Evolutionary conservation across 352 stramenopile genomes (phyloP).

Genomic region (Globisporangium abappressorium): DNA sequence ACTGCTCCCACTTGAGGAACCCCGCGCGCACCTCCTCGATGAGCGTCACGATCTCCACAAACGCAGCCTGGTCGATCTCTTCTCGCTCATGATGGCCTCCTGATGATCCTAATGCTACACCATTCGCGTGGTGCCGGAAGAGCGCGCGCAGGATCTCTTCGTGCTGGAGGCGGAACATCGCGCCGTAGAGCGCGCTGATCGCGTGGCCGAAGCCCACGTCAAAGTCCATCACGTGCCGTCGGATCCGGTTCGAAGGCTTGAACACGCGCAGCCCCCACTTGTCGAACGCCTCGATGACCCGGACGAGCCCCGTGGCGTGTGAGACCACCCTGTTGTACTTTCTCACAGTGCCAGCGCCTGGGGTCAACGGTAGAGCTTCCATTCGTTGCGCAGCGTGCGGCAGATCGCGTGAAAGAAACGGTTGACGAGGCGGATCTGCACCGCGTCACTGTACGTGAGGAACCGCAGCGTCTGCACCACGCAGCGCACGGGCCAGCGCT

Average conservation of each 20-base stretch:
- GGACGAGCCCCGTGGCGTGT: constrained; percentile 37
- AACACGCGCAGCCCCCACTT: constrained; percentile 56
- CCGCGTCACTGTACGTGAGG: constrained; percentile 48
- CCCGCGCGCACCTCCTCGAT: constrained; percentile 48
- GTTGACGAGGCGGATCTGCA: constrained; percentile 36
- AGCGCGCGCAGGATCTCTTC: constrained; percentile 37
- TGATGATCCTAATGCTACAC: not conserved
- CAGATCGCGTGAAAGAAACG: constrained; percentile 39
- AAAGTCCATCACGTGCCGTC: constrained; percentile 58
- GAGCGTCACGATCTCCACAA: constrained; percentile 61
- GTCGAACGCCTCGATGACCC: constrained; percentile 47
- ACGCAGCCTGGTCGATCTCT: constrained; percentile 41
- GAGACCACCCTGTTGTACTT: constrained; percentile 39
- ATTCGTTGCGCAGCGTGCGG: constrained; percentile 42
- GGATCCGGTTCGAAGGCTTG: constrained; percentile 37
- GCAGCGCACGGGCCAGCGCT: constrained; percentile 23
- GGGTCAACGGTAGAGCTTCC: constrained; percentile 43
- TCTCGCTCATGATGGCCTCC: not conserved
- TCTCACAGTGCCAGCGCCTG: constrained; percentile 24
- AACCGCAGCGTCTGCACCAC: constrained; percentile 29
- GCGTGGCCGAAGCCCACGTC: constrained; percentile 45
- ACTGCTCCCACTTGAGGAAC: constrained; percentile 49
- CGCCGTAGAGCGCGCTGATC: constrained; percentile 44
- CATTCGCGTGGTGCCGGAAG: constrained; percentile 32
- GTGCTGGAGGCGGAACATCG: constrained; percentile 55